phyloP scores from a whole-genome alignment of 179 eudicot genomes.

The Silene vulgaris region DNA sequence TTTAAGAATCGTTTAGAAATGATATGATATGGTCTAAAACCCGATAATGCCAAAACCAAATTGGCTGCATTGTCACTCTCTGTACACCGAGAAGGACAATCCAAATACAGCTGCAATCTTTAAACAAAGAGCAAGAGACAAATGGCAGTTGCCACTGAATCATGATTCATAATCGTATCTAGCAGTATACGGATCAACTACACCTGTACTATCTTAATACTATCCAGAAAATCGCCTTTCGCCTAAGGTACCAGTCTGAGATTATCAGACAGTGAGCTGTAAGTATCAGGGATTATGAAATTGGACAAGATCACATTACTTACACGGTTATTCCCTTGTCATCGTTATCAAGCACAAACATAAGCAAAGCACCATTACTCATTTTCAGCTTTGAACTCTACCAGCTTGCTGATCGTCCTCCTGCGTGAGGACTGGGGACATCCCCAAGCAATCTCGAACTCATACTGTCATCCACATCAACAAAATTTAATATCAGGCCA shows the following conservation, averaged over 20 bases:
- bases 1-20: no score
- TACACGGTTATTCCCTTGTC: not conserved
- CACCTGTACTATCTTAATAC: not conserved
- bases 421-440: not conserved
- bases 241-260: not conserved
- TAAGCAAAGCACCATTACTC: not conserved
- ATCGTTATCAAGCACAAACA: not conserved
- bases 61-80: no score
- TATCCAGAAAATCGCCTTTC: not conserved
- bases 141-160: no score
- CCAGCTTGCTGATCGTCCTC: not conserved
- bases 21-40: no score
- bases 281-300: not conserved
- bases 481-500: not conserved
- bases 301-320: not conserved
- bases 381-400: not conserved
- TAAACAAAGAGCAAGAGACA: no score
- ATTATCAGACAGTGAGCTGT: constrained; percentile 4
- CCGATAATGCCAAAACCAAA: no score
- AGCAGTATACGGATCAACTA: not conserved
- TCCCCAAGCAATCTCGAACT: not conserved
- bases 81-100: no score
- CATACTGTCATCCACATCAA: not conserved
- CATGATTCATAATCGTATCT: no score
- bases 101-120: no score